phyloP scores from a whole-genome alignment of 106 monocot species.

The Cymbidium sinense region DNA sequence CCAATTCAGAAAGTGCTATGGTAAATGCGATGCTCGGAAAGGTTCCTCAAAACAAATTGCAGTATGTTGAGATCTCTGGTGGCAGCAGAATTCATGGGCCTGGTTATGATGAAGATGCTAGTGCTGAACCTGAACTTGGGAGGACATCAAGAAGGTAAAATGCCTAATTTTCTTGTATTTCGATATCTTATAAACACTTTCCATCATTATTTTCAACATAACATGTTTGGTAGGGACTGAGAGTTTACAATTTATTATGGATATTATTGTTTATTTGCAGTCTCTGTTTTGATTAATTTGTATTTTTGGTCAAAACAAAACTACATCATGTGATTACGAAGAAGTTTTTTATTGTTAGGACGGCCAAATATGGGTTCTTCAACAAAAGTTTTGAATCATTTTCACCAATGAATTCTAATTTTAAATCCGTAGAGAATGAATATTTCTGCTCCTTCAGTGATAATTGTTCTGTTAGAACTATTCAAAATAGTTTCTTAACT shows the following conservation, averaged over 20 bases:
- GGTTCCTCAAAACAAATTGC: constrained; percentile 43
- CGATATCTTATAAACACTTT: neutral
- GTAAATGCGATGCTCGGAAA: constrained; percentile 70
- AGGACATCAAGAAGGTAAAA: constrained; percentile 63
- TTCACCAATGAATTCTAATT: too few relatives aligned
- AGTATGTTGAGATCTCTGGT: constrained; percentile 16
- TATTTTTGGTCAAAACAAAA: neutral
- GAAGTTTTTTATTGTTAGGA: neutral
- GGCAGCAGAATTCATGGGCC: constrained; percentile 9
- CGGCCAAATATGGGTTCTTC: neutral
- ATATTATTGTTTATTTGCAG: neutral
- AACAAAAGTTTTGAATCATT: too few relatives aligned
- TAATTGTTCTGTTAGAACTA: too few relatives aligned
- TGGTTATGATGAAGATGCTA: neutral
- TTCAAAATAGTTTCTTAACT: too few relatives aligned
- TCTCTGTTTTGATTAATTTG: neutral
- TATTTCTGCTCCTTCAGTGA: too few relatives aligned
- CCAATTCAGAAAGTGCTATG: constrained; percentile 48
- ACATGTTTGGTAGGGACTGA: neutral
- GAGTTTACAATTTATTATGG: neutral
- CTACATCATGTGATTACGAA: neutral
- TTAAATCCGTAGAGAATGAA: too few relatives aligned
- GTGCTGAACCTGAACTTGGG: constrained; percentile 27
- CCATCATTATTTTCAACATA: neutral
- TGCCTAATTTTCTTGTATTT: neutral